phyloP scores from a whole-genome alignment of 345 rosid species.

The Heritiera fomes region DNA sequence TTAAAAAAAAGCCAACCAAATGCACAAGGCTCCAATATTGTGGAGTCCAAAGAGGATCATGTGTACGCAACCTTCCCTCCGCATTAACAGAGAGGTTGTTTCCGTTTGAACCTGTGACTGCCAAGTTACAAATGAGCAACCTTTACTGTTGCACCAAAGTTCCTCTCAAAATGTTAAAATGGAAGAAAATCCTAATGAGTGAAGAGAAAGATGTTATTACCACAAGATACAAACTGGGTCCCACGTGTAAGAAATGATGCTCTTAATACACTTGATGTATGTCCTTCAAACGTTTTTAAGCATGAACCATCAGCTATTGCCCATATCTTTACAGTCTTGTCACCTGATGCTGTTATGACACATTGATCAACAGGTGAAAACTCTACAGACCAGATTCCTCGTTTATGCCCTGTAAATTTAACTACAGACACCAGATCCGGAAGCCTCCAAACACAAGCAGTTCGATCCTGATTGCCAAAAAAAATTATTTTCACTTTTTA shows the following conservation, averaged over 20 bases:
- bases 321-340: slow-evolving; percentile 92
- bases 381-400: slow-evolving; percentile 96
- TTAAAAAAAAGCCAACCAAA: too few relatives aligned
- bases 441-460: slow-evolving; percentile 91
- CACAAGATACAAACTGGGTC: slow-evolving; percentile 86
- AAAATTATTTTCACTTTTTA: not conserved
- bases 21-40: too few relatives aligned
- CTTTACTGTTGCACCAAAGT: too few relatives aligned
- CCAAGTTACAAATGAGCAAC: too few relatives aligned
- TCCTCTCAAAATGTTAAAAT: not conserved
- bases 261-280: slow-evolving; percentile 82
- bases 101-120: too few relatives aligned
- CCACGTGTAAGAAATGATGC: slow-evolving; percentile 92
- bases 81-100: too few relatives aligned
- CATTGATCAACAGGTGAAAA: slow-evolving; percentile 97
- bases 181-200: not conserved
- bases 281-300: slow-evolving; percentile 96
- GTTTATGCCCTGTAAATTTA: slow-evolving; percentile 81
- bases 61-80: too few relatives aligned
- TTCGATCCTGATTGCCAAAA: slow-evolving; percentile 66
- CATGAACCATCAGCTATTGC: slow-evolving; percentile 89
- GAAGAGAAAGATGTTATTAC: slow-evolving; percentile 43
- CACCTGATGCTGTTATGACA: slow-evolving; percentile 93
- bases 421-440: slow-evolving; percentile 86
- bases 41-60: too few relatives aligned